Base-by-base conservation (phyloP, 1,139 yeast genomes). In the Candida dubliniensis region DNA sequence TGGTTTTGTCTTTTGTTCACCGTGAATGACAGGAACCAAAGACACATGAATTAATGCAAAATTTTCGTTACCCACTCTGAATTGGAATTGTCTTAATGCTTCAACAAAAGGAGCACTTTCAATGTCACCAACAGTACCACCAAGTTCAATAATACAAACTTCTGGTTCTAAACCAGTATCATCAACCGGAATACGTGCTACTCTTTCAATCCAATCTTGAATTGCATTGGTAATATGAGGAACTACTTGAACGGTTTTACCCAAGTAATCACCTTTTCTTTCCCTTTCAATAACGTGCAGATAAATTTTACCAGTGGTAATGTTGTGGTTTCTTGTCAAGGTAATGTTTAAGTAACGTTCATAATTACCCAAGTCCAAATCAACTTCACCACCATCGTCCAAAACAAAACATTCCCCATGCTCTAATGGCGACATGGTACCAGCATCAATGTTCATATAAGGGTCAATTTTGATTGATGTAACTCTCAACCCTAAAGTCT, bases 91-190 rank as follows among this genome's bases (percentile, higher is more conserved):
- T 76, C 99, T 88, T 55, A 93, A 80, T 29, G 99, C 99, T 73
- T 93, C 99, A 46, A 93, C 98, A 57, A 93, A 93, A 29, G 99
- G 99, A 43, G 99, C 99, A 63, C 95, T 84, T 74, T 93, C 99
- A 61, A 93, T 93, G 65, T 93, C 99, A 64, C 99, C 99, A 49
- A 95, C 99, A 33, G 99, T 93, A 64, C 99, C 99, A 64, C 99
- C 99, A 52, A 93, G 79, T 74, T 93, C 99, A 56, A 93, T 82
- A 61, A 93, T 90, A 77, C 99, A 93, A 45, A 93, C 85, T 59
- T 93, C 98, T 31, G 93, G 93, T 60, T 84, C 88, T 63, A 84
- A 77, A 39, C 95, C 96, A 39, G 93, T 79, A 51, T 87, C 86
- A 66, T 95, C 99, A 47, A 93, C 99, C 23, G 99, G 97, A 49